Evolutionary conservation across 1,139 yeast genomes (phyloP), one percentile per base, ranked within the genome.

Genomic region (Candida albicans): DNA sequence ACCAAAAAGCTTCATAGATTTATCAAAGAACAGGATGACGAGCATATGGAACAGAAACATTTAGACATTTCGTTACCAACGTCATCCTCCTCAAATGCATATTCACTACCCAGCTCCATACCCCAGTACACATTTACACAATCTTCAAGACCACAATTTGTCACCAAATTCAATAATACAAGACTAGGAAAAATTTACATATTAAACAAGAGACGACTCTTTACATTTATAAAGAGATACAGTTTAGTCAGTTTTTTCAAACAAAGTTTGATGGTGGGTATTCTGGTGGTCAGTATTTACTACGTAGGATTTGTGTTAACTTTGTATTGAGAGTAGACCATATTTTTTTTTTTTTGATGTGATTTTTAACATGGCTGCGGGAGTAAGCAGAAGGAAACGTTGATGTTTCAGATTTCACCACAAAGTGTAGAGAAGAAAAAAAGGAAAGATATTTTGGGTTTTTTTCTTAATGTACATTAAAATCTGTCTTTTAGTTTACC

Each of bases 1-100:
- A 50, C 64, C 1, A 55, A 51, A 29, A 62, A 59, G 44, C 46
- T 63, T 2, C 51, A 55, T 14, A 54, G 58, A 26, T 61, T 64
- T 43, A 46, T 64, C 8, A 50, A 52, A 41, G 57, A 55, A 13
- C 65, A 62, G 42, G 65, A 63, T 26, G 54, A 52, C 25, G 43
- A 40, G 3, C 44, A 37, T 8, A 32, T 12, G 12, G 40, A 41
- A 14, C n/a, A 9, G 3, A 36, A 36, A 24, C 33, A 36, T 28
- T 15, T 36, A 7, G n/a, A 27, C 29, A n/a, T 27, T 9, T 36
- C 39, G 2, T 31, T 33, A n/a, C 22, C 15, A 12, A 12, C 30
- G 9, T 22, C 29, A 4, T 24, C 38, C n/a, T 24, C 22, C 7
- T 34, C 37, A 9, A 39, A 29, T 7, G 14, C 40, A 9, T 45